Conservation (phyloP, 306 rosid genomes). For the Cucurbita argyrosperma region DNA sequence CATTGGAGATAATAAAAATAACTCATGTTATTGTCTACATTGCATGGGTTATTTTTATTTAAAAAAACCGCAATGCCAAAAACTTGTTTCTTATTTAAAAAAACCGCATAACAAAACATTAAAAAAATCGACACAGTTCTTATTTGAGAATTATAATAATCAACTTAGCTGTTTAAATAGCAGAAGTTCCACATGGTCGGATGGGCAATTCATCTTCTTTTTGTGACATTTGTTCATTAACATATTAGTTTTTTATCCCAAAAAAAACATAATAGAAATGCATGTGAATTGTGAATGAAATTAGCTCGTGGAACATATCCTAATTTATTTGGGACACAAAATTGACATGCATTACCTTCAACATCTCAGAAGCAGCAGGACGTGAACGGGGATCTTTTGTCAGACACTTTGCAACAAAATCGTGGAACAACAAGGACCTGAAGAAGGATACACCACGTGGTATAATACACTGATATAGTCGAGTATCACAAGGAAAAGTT, state of each 20-base stretch:
- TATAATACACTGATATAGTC: background rate
- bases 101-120: background rate
- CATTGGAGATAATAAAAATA: background rate
- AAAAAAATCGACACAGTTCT: background rate
- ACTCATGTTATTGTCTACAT: background rate
- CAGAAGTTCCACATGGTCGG: background rate
- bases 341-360: conserved; percentile 44
- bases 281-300: background rate
- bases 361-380: conserved; percentile 87
- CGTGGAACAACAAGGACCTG: conserved; percentile 94
- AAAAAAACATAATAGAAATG: background rate
- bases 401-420: conserved; percentile 91
- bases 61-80: background rate
- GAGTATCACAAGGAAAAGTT: background rate
- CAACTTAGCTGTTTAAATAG: background rate
- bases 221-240: background rate
- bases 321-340: background rate
- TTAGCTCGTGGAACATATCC: conserved; percentile 5
- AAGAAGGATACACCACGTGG: conserved; percentile 7
- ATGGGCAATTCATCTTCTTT: background rate
- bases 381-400: conserved; percentile 94
- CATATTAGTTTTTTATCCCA: background rate
- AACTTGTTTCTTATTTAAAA: background rate
- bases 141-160: background rate
- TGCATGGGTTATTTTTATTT: too few relatives aligned